phyloP scores from a whole-genome alignment of 1,284 basidiomycete genomes.

The Ceratobasidium sp. region DNA sequence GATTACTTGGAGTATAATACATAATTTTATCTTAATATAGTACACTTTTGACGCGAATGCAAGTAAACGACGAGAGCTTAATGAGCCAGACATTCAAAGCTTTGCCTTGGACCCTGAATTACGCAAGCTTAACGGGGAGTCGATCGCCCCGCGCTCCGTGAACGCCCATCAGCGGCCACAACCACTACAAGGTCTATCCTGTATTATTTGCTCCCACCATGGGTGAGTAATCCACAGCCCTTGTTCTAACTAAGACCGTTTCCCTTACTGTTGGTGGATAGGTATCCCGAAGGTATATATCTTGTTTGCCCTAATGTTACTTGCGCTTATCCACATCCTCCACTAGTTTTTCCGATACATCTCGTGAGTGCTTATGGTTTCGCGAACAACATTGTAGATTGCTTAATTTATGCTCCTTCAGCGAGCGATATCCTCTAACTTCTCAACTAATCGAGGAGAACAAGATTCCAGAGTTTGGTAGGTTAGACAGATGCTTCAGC shows the following conservation, averaged over 20 bases:
- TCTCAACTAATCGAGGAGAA: slow-evolving; percentile 98
- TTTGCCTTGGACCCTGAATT: slow-evolving; percentile 25
- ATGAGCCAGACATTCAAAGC: not conserved
- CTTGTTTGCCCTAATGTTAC: slow-evolving; percentile 14
- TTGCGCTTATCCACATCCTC: slow-evolving; percentile 23
- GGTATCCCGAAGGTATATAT: slow-evolving; percentile 50
- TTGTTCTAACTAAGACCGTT: not conserved
- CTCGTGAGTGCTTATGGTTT: slow-evolving; percentile 64
- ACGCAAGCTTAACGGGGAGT: slow-evolving; percentile 13
- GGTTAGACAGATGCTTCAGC: slow-evolving; percentile 45
- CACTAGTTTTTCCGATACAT: slow-evolving; percentile 83
- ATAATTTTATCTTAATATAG: not conserved
- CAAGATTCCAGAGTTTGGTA: slow-evolving; percentile 94
- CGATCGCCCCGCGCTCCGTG: slow-evolving; percentile 18
- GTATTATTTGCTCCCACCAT: slow-evolving; percentile 4
- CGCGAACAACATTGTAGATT: not conserved
- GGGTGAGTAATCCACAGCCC: slow-evolving; percentile 3
- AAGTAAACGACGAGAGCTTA: not conserved
- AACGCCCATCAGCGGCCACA: slow-evolving; percentile 14
- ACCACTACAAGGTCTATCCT: not conserved
- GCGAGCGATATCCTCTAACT: slow-evolving; percentile 97
- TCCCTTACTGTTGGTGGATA: slow-evolving; percentile 9
- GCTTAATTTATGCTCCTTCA: slow-evolving; percentile 51
- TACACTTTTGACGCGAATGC: not conserved
- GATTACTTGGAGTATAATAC: slow-evolving; percentile 62